These are phyloP conservation scores for Phytophthora sp. DNA, from an alignment of 352 stramenopile species.

Conservation along the genomic window DNA sequence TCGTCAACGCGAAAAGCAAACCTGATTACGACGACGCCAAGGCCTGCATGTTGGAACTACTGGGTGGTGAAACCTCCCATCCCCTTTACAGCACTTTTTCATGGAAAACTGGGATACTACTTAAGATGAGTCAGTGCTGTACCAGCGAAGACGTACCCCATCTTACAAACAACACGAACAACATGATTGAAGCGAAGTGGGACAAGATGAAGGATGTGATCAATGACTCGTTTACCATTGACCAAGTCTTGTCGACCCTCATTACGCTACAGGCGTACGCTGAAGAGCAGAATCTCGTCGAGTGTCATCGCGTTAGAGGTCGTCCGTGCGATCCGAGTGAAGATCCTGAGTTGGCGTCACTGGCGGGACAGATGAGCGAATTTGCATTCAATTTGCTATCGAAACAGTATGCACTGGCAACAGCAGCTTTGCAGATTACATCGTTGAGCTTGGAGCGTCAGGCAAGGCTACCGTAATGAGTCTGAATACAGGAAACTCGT, in stretches of 20 bases:
- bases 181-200: neutral
- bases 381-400: no score
- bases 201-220: neutral
- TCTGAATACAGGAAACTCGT: neutral
- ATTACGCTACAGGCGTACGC: neutral
- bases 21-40: neutral
- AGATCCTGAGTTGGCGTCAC: neutral
- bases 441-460: neutral
- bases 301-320: neutral
- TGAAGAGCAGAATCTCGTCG: neutral
- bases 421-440: neutral
- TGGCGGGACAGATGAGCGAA: no score
- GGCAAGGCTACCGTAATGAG: neutral
- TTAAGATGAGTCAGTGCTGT: no score
- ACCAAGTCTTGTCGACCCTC: neutral
- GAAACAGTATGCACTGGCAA: no score
- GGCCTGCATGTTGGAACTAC: neutral
- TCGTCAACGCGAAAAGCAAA: neutral
- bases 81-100: neutral
- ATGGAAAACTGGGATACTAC: neutral
- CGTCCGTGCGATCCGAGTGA: neutral
- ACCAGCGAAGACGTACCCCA: neutral
- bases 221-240: neutral
- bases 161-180: neutral
- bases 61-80: neutral